phyloP scores from a whole-genome alignment of 202 grass and related monocot species.

The Setaria viridis region DNA sequence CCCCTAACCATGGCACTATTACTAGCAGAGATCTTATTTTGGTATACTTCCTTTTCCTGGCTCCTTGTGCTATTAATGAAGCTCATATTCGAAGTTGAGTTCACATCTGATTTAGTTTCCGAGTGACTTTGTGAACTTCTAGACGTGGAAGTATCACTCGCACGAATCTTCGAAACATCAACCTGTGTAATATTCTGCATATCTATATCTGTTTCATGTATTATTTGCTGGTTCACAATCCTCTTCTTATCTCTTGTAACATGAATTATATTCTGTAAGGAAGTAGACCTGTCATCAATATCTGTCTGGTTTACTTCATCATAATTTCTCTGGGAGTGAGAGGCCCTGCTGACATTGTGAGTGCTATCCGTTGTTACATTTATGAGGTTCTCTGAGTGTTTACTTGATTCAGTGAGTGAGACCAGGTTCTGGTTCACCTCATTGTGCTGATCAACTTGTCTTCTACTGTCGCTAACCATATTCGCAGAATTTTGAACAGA shows the following conservation, averaged over 20 bases:
- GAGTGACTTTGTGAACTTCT: conserved; percentile 51
- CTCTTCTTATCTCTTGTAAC: conserved; percentile 71
- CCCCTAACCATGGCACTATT: conserved; percentile 36
- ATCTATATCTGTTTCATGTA: conserved; percentile 58
- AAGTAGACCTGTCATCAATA: conserved; percentile 65
- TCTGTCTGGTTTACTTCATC: conserved; percentile 51
- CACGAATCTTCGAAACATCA: conserved; percentile 56
- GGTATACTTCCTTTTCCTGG: conserved; percentile 36
- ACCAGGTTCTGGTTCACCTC: conserved; percentile 44
- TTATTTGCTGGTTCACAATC: conserved; percentile 61
- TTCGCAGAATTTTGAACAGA: conserved; percentile 58
- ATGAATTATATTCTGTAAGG: conserved; percentile 65
- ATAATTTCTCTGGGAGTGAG: conserved; percentile 46
- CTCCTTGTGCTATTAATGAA: conserved; percentile 18
- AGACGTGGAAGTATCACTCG: conserved; percentile 50
- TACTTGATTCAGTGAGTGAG: conserved; percentile 44
- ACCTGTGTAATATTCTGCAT: conserved; percentile 56
- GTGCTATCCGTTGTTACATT: conserved; percentile 42
- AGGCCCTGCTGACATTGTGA: conserved; percentile 39
- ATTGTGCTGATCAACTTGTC: conserved; percentile 35
- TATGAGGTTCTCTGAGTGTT: conserved; percentile 47
- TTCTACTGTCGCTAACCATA: conserved; percentile 43
- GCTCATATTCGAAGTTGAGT: conserved; percentile 40
- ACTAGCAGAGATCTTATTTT: conserved; percentile 40
- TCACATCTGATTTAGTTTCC: conserved; percentile 49